Evolutionary conservation across 2,329 filamentous ascomycete species (phyloP).

Genomic region (Fonsecaea pedrosoi): DNA sequence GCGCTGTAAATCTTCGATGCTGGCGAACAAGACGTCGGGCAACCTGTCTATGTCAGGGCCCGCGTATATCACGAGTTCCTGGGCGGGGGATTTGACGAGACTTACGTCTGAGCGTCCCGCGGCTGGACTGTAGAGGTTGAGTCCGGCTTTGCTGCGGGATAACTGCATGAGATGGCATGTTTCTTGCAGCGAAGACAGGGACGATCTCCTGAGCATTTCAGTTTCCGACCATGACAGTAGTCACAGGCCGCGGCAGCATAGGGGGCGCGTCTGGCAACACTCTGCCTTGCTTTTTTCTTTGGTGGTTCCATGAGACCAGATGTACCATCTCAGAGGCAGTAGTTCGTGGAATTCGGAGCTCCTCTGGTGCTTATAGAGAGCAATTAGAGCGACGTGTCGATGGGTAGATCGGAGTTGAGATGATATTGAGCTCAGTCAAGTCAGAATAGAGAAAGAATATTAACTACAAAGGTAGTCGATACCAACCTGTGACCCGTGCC

Average conservation of each 20-base stretch:
- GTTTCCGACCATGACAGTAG: slow-evolving; percentile 21
- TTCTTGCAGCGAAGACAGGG: slow-evolving; percentile 22
- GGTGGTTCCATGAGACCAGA: slow-evolving; percentile 9
- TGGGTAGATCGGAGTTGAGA: neutral
- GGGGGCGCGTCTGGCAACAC: slow-evolving; percentile 10
- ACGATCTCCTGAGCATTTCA: slow-evolving; percentile 23
- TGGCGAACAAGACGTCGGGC: neutral
- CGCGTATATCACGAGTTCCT: neutral
- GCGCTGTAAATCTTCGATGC: slow-evolving; percentile 18
- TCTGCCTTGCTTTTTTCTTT: slow-evolving; percentile 12
- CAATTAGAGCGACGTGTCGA: neutral
- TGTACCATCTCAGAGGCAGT: neutral
- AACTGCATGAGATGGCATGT: slow-evolving; percentile 22
- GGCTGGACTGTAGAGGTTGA: neutral
- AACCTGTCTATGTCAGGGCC: neutral
- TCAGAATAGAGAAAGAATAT: too few relatives aligned
- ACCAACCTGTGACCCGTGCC: too few relatives aligned
- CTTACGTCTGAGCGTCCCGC: neutral
- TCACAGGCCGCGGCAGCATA: slow-evolving; percentile 22
- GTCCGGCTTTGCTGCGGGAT: slow-evolving; percentile 11
- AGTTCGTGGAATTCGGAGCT: neutral
- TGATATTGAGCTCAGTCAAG: neutral
- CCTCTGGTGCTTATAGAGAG: neutral
- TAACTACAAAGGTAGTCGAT: too few relatives aligned
- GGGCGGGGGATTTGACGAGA: neutral